Evolutionary conservation across 1,284 basidiomycete genomes (phyloP).

Genomic region (Flammula alnicola): DNA sequence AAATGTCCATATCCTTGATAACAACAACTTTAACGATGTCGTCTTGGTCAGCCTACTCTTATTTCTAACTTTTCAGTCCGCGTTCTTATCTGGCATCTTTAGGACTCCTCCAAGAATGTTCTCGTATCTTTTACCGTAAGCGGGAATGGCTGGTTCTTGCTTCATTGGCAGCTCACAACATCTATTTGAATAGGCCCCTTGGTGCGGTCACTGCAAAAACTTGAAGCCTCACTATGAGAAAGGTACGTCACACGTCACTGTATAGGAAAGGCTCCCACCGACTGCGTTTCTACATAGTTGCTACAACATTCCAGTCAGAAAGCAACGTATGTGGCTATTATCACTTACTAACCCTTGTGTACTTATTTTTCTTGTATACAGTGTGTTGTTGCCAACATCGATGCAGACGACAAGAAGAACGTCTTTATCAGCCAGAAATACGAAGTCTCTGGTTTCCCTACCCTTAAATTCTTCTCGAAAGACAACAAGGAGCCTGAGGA

Average conservation of each 20-base stretch:
- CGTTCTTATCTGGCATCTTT: constrained; percentile 11
- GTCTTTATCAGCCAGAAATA: constrained; percentile 76
- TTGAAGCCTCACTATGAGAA: constrained; percentile 89
- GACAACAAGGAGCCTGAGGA: constrained; percentile 61
- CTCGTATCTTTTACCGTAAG: constrained; percentile 89
- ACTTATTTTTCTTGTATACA: constrained; percentile 36
- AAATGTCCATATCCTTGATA: constrained; percentile 71
- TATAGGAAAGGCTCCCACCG: constrained; percentile 1
- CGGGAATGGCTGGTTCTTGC: constrained; percentile 4
- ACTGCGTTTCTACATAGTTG: constrained; percentile 49
- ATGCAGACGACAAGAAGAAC: constrained; percentile 88
- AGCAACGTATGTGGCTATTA: constrained; percentile 55
- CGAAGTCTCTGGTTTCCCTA: constrained; percentile 81
- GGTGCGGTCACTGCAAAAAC: constrained; percentile 89
- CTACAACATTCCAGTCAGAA: constrained; percentile 80
- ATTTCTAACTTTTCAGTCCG: not conserved
- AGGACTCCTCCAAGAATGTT: constrained; percentile 82
- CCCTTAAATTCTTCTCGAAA: constrained; percentile 94
- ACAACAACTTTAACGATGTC: constrained; percentile 76
- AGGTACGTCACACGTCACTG: constrained; percentile 35
- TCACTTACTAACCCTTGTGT: not conserved
- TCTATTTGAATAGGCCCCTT: constrained; percentile 58
- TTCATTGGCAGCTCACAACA: constrained; percentile 2
- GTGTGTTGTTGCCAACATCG: constrained; percentile 89
- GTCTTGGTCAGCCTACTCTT: constrained; percentile 57